A percentile compares a stretch with the other conserved stretches of the same genome.
phyloP scores from a whole-genome alignment of 306 rosid species.

The Sicyos baderoa region DNA sequence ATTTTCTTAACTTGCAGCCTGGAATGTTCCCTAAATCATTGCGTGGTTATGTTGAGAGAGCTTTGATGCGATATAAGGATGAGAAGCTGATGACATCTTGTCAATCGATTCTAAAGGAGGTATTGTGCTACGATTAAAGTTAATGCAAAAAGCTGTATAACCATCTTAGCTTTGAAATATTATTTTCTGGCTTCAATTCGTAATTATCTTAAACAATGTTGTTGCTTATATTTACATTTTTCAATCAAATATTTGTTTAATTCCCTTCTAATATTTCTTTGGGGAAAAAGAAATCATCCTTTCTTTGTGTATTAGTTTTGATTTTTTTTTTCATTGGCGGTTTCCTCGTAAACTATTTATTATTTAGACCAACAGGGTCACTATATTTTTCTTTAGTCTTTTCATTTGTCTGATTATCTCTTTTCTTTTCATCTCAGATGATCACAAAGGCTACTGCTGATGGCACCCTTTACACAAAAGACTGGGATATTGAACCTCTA shows the following conservation, averaged over 20 bases:
- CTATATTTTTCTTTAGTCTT: not conserved
- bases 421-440: slow-evolving; percentile 43
- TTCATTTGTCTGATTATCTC: slow-evolving; percentile 12
- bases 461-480: slow-evolving; percentile 63
- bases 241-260: not conserved
- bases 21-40: slow-evolving; percentile 80
- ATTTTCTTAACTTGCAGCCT: slow-evolving; percentile 50
- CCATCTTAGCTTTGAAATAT: not conserved
- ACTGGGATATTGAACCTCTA: slow-evolving; percentile 95
- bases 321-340: not conserved
- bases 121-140: slow-evolving; percentile 24
- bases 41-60: slow-evolving; percentile 94
- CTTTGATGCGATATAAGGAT: slow-evolving; percentile 86
- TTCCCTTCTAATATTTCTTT: not conserved
- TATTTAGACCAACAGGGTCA: not conserved
- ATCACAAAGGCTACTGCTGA: slow-evolving; percentile 90
- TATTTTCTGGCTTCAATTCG: slow-evolving; percentile 2
- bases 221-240: not conserved
- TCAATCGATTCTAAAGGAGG: slow-evolving; percentile 88
- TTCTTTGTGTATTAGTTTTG: no score
- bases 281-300: no score
- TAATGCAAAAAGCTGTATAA: slow-evolving; percentile 13
- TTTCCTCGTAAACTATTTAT: not conserved
- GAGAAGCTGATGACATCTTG: slow-evolving; percentile 70
- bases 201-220: not conserved